Evolutionary conservation across 225 moss, liverwort and hornwort species (phyloP).

Genomic region (Marchantia polymorpha): DNA sequence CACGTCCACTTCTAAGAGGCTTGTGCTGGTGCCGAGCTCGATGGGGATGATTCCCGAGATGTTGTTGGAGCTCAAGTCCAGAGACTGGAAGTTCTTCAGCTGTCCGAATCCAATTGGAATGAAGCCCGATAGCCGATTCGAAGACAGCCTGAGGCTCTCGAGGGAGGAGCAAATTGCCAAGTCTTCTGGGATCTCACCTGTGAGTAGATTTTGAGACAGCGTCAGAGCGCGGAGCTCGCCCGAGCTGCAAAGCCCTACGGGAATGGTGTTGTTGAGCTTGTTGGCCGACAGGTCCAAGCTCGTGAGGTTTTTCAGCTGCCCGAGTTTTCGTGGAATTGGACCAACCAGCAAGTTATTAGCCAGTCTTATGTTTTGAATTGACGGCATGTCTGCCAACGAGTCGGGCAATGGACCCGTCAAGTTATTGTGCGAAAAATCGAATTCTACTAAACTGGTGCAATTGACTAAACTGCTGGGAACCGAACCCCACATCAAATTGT

Average conservation of each 20-base stretch:
- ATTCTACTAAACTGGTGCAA: conserved; percentile 20
- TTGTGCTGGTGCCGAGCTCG: conserved; percentile 1
- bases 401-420: conserved; percentile 30
- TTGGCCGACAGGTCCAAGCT: conserved; percentile 5
- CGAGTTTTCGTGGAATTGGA: not conserved
- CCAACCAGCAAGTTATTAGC: conserved; percentile 12
- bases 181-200: not conserved
- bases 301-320: not conserved
- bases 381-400: conserved; percentile 14
- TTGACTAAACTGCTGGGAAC: conserved; percentile 28
- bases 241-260: not conserved
- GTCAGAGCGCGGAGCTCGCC: not conserved
- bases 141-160: not conserved
- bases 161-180: conserved; percentile 2
- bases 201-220: not conserved
- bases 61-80: conserved; percentile 17
- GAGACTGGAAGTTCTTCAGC: conserved; percentile 4
- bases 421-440: conserved; percentile 30
- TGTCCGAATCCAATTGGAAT: conserved; percentile 23
- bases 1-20: not conserved
- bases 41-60: conserved; percentile 22
- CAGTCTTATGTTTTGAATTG: conserved; percentile 13
- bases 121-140: conserved; percentile 14
- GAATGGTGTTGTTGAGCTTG: conserved; percentile 16
- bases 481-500: conserved; percentile 32